Evolutionary conservation across 331 rosid genomes (phyloP).

Genomic region (Spiraea crenata): DNA sequence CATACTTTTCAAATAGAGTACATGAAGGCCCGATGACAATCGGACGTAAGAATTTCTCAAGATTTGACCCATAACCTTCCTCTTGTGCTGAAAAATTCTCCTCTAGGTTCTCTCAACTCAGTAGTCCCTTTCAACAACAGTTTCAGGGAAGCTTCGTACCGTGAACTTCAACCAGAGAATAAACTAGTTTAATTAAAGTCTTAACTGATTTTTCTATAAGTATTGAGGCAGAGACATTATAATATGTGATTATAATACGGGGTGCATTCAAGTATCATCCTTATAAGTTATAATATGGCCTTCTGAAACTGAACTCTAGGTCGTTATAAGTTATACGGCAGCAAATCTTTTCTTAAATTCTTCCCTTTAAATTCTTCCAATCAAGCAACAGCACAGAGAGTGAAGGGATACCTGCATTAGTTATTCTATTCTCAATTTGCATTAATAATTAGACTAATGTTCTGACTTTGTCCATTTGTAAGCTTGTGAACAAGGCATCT

Average conservation of each 20-base stretch:
- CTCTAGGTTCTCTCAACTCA: background rate
- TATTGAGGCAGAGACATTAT: background rate
- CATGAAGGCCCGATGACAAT: no score
- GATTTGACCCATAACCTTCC: no score
- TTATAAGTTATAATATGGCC: constrained; percentile 1
- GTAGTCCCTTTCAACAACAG: constrained; percentile 34
- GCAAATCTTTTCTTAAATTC: constrained; percentile 10
- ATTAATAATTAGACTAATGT: constrained; percentile 9
- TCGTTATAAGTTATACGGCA: constrained; percentile 2
- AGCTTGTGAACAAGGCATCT: constrained; percentile 46
- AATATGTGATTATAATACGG: background rate
- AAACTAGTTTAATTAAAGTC: no score
- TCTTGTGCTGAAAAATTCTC: no score
- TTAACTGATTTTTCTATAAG: no score
- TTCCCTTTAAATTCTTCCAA: constrained; percentile 11
- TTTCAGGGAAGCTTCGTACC: constrained; percentile 35
- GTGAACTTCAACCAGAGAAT: constrained; percentile 19
- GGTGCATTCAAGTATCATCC: no score
- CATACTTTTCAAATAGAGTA: no score
- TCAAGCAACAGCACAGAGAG: background rate
- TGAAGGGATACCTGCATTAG: constrained; percentile 4
- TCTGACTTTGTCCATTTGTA: constrained; percentile 52
- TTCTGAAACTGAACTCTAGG: constrained; percentile 14
- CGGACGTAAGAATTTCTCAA: no score
- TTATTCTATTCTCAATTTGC: constrained; percentile 24